Conservation (phyloP, 2,329 filamentous ascomycete genomes). For the Diaporthe nobilis region DNA sequence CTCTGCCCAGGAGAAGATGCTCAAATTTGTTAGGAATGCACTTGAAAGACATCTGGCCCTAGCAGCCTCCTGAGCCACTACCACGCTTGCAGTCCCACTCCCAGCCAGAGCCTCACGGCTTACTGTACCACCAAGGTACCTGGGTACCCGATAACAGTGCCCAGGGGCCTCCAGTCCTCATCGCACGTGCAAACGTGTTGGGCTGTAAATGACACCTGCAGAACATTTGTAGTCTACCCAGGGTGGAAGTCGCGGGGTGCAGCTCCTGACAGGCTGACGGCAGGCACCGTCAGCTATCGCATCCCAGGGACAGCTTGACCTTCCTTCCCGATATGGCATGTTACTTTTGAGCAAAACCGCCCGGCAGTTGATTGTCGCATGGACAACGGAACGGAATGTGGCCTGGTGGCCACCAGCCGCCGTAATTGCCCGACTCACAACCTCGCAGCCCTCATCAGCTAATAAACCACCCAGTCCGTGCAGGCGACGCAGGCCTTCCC, state of each 20-base stretch:
- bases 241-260: background rate
- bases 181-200: conserved; percentile 34
- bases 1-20: too few relatives aligned
- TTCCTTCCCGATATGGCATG: background rate
- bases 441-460: background rate
- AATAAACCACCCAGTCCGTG: background rate
- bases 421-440: background rate
- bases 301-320: background rate
- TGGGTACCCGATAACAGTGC: background rate
- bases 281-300: background rate
- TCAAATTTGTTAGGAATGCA: background rate
- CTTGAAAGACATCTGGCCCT: conserved; percentile 3
- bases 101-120: conserved; percentile 26
- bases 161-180: conserved; percentile 27
- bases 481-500: conserved; percentile 8
- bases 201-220: conserved; percentile 24
- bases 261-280: conserved; percentile 4
- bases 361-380: conserved; percentile 8
- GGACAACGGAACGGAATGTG: conserved; percentile 26
- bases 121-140: conserved; percentile 9
- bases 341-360: background rate
- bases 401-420: background rate
- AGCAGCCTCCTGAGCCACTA: conserved; percentile 1
- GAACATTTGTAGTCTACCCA: conserved; percentile 5
- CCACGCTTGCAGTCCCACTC: conserved; percentile 2